These are phyloP conservation scores for Prunus armeniaca DNA, from an alignment of 306 rosid genomes.

Conservation along the genomic window DNA sequence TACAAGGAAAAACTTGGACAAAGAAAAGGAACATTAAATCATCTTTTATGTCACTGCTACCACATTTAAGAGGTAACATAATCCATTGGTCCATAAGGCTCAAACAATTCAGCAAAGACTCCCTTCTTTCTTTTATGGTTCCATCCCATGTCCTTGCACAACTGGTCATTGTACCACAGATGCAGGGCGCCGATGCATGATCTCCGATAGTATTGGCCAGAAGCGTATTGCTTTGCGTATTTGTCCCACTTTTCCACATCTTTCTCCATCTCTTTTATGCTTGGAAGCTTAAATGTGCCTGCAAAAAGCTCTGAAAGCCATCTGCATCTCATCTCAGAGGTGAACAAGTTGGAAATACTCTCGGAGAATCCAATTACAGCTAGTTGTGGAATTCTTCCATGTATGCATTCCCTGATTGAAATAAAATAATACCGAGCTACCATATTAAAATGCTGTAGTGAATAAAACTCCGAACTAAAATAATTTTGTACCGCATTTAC, in stretches of 20 bases:
- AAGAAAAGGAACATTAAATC: not conserved
- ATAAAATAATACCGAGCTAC: not conserved
- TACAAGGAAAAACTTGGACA: not conserved
- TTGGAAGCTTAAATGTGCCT: slow-evolving; percentile 52
- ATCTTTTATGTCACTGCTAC: not conserved
- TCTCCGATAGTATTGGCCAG: slow-evolving; percentile 39
- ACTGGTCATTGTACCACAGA: slow-evolving; percentile 51
- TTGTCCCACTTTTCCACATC: slow-evolving; percentile 45
- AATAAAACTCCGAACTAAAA: too few relatives aligned
- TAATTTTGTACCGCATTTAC: too few relatives aligned
- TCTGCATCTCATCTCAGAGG: slow-evolving; percentile 61
- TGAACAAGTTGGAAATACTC: slow-evolving; percentile 42
- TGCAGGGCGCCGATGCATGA: slow-evolving; percentile 46
- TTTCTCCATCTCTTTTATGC: slow-evolving; percentile 54
- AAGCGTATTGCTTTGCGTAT: slow-evolving; percentile 24
- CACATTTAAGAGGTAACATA: slow-evolving; percentile 26
- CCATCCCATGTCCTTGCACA: slow-evolving; percentile 74
- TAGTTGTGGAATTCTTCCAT: slow-evolving; percentile 41
- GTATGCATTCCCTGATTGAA: slow-evolving; percentile 38
- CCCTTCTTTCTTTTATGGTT: slow-evolving; percentile 60
- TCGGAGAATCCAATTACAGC: slow-evolving; percentile 50
- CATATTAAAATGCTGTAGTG: too few relatives aligned
- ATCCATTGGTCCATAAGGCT: slow-evolving; percentile 63
- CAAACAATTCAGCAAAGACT: slow-evolving; percentile 49
- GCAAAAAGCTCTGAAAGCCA: slow-evolving; percentile 63